Percentiles rank a stretch among this genome's conserved stretches.
Evolutionary conservation across 2,329 filamentous ascomycete genomes (phyloP).

Genomic region (Massarina eburnea): DNA sequence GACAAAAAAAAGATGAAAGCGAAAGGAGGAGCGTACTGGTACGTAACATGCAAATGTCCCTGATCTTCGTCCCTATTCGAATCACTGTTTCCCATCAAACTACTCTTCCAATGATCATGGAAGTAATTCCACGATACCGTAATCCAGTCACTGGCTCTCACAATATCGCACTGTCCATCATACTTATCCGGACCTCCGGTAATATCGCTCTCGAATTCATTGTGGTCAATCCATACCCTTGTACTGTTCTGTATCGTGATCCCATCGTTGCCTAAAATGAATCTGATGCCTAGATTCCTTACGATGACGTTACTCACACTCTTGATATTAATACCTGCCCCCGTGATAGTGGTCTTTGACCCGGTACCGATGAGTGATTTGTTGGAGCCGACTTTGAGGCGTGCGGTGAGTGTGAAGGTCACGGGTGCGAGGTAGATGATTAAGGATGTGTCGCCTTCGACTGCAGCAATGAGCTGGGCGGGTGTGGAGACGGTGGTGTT

Average conservation of each 20-base stretch:
- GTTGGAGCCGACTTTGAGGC: conserved; percentile 50
- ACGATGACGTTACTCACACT: conserved; percentile 62
- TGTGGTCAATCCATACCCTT: conserved; percentile 67
- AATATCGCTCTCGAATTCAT: conserved; percentile 64
- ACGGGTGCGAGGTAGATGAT: conserved; percentile 49
- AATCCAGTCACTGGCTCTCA: conserved; percentile 64
- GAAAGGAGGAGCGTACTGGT: conserved; percentile 41
- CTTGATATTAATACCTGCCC: conserved; percentile 57
- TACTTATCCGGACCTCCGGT: conserved; percentile 66
- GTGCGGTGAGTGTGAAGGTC: conserved; percentile 45
- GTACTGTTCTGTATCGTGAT: conserved; percentile 61
- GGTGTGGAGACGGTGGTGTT: conserved; percentile 30
- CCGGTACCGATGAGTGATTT: conserved; percentile 45
- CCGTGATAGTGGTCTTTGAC: conserved; percentile 44
- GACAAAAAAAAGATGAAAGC: neutral
- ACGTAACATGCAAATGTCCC: conserved; percentile 65
- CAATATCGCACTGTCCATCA: conserved; percentile 66
- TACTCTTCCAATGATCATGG: conserved; percentile 65
- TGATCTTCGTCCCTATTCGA: conserved; percentile 59
- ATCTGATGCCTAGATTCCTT: conserved; percentile 62
- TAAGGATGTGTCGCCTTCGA: conserved; percentile 24
- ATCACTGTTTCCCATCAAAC: conserved; percentile 62
- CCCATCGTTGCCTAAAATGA: conserved; percentile 60
- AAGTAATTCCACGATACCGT: conserved; percentile 57
- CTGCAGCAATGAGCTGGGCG: conserved; percentile 28